Conservation (phyloP, 2,329 filamentous ascomycete genomes). For the Ophiocordyceps camponoti-rufipedis region DNA sequence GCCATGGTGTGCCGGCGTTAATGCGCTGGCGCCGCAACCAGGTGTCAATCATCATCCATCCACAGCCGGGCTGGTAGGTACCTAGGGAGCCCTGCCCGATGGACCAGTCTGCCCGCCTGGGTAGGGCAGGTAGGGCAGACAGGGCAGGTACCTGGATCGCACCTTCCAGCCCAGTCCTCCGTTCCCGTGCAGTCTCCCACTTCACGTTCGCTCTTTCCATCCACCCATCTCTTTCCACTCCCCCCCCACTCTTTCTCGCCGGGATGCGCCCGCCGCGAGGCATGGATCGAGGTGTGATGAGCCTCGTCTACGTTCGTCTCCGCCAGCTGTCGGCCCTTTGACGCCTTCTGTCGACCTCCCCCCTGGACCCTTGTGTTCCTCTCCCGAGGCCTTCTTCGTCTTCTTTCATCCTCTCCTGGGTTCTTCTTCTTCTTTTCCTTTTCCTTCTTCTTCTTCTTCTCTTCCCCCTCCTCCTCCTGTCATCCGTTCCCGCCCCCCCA, state of each 20-base stretch:
- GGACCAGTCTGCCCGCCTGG: too few species aligned
- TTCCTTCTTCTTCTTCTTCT: neutral
- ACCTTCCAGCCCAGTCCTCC: too few species aligned
- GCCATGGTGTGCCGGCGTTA: too few species aligned
- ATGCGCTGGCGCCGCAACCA: too few species aligned
- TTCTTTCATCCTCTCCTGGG: neutral
- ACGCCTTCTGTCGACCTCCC: neutral
- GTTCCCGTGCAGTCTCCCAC: too few species aligned
- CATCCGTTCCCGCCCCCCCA: neutral
- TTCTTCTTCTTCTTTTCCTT: neutral
- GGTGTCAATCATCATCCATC: too few species aligned
- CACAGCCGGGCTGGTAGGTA: too few species aligned
- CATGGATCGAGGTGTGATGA: neutral
- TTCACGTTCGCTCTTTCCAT: neutral
- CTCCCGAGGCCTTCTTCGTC: neutral
- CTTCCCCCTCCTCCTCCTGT: too few species aligned
- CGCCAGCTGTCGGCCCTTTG: neutral
- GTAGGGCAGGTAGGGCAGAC: too few species aligned
- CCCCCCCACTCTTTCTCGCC: neutral
- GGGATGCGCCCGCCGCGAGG: neutral
- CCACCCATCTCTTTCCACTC: neutral
- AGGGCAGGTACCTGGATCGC: neutral
- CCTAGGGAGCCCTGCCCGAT: too few species aligned
- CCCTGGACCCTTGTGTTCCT: neutral
- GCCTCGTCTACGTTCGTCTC: neutral